Base-by-base conservation (phyloP, 139 green algal genomes). In the Haematococcus sp. region DNA sequence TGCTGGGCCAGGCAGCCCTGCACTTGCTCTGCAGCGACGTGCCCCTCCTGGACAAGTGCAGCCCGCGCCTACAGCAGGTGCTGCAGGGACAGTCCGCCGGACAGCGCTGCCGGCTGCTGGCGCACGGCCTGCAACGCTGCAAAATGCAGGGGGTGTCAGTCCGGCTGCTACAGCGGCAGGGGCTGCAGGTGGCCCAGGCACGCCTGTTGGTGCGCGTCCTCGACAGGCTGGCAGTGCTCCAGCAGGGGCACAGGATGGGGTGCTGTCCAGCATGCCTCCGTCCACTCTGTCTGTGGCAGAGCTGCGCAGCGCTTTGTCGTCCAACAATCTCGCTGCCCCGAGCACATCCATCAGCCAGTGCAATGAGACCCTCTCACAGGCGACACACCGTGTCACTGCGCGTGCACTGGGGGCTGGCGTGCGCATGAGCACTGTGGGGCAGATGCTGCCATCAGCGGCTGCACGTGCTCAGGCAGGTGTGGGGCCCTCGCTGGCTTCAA, bases 381-480 rank as follows among this genome's bases (percentile, higher is more conserved):
- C 30, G 23, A 65, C 58, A 30, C 58, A 65, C 22, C 58, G 30
- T 3, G 30, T 65, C 23, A 40, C 58, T 19, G 58, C 58, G 25
- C 58, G 58, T 2, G 17, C 58, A n/a, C 58, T 65, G n/a, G 23
- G n/a, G 23, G 28, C 58, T 22, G 58, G 58, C 25, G n/a, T 65
- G 58, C 58, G 58, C n/a, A 34, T 65, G n/a, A 65, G 58, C 58
- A 65, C 58, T 34, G 30, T 30, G 25, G 58, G 58, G 11, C 58
- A 65, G 58, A 9, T 65, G 25, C 58, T 65, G 58, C 23, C 23
- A 28, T 9, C 58, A 22, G 11, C 58, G 3, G 25, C 58, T 22
- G 58, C 58, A 49, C 40, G 40, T 49, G 40, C 40, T 11, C 7
- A 49, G 7, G 40, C 40, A 49, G 40, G 40, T 11, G 40, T 49